Percentiles rank a stretch among this genome's conserved stretches.
phyloP scores from a whole-genome alignment of 768 basidiomycete genomes.

The Boletus edulis region DNA sequence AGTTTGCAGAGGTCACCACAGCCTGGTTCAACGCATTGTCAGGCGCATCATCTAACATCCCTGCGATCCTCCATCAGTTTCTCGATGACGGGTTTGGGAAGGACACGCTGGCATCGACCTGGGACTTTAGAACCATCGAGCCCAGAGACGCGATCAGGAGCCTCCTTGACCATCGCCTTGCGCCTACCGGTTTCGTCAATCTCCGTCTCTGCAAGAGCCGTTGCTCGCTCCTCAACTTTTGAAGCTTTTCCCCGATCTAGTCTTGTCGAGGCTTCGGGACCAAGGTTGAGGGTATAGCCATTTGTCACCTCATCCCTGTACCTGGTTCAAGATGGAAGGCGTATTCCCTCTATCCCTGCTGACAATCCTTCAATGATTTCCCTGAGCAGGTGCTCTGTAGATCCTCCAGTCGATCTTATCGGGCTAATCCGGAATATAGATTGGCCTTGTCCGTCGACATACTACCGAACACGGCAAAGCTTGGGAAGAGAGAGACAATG shows the following conservation, averaged over 20 bases:
- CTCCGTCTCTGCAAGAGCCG: slow-evolving; percentile 12
- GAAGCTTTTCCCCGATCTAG: slow-evolving; percentile 50
- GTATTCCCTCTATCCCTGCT: slow-evolving; percentile 54
- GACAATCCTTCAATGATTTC: slow-evolving; percentile 55
- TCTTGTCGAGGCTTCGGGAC: slow-evolving; percentile 56
- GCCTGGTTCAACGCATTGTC: slow-evolving; percentile 26
- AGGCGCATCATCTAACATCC: slow-evolving; percentile 6
- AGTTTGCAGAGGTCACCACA: slow-evolving; percentile 14
- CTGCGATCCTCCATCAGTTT: slow-evolving; percentile 20
- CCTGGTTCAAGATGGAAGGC: slow-evolving; percentile 53
- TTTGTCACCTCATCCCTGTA: slow-evolving; percentile 51
- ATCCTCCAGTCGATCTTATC: not conserved
- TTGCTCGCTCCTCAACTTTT: slow-evolving; percentile 33
- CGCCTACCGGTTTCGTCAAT: slow-evolving; percentile 12
- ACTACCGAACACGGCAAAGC: slow-evolving; percentile 12
- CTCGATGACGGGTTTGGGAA: slow-evolving; percentile 43
- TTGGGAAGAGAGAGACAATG: slow-evolving; percentile 44
- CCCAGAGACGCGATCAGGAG: slow-evolving; percentile 35
- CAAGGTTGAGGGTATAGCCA: slow-evolving; percentile 48
- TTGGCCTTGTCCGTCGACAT: not conserved
- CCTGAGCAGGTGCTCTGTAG: slow-evolving; percentile 24
- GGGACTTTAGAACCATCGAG: slow-evolving; percentile 51
- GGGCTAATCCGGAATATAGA: not conserved
- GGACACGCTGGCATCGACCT: slow-evolving; percentile 51
- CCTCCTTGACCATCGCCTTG: slow-evolving; percentile 37